Percentiles rank a stretch among this genome's conserved stretches.
These are phyloP conservation scores for Yamadazyma takamatsuzukensis DNA, from an alignment of 805 yeast species.

Conservation along the genomic window DNA sequence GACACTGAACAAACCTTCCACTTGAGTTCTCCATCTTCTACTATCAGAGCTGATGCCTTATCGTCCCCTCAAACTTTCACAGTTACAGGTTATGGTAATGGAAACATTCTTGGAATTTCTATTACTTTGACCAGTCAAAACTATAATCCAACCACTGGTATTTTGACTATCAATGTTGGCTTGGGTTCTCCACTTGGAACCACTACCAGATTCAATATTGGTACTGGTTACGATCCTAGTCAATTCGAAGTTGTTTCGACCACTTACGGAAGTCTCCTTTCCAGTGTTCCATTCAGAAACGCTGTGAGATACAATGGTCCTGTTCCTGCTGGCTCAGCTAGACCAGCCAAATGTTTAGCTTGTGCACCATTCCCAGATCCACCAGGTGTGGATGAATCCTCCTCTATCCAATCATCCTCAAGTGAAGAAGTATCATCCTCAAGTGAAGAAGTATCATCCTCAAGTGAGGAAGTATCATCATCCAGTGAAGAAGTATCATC, in stretches of 20 bases:
- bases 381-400: constrained; percentile 11
- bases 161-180: constrained; percentile 15
- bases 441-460: neutral
- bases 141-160: constrained; percentile 15
- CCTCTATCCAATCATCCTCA: constrained; percentile 5
- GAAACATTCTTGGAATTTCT: constrained; percentile 17
- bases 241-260: constrained; percentile 6
- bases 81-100: constrained; percentile 24
- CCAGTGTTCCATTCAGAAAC: constrained; percentile 6
- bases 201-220: constrained; percentile 13
- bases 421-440: neutral
- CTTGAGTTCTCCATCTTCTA: constrained; percentile 16
- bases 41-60: constrained; percentile 14
- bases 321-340: constrained; percentile 10
- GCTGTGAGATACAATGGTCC: constrained; percentile 12
- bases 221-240: constrained; percentile 15
- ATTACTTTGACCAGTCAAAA: constrained; percentile 5
- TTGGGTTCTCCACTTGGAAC: constrained; percentile 3
- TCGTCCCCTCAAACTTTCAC: constrained; percentile 14
- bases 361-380: constrained; percentile 13
- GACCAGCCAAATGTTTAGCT: constrained; percentile 12
- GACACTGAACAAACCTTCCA: constrained; percentile 15
- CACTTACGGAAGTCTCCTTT: constrained; percentile 11
- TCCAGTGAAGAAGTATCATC: constrained; percentile 2
- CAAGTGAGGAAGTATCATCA: constrained; percentile 1